Conservation (phyloP, 495 filamentous ascomycete species). For the Trichocladium uniseriatum region DNA sequence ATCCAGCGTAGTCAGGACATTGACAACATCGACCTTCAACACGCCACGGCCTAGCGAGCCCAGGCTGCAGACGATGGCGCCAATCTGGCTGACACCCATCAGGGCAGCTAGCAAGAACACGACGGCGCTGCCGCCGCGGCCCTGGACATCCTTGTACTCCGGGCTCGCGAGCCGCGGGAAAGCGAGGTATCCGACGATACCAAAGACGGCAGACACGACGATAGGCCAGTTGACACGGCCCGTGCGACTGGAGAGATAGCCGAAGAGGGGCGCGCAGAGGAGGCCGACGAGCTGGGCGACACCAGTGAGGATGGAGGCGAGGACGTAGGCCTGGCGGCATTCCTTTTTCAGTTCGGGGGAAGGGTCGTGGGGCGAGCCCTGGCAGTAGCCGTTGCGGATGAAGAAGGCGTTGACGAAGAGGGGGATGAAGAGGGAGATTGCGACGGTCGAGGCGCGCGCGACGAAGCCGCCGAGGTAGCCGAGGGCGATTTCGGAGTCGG, state of each 20-base stretch:
- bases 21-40: constrained; percentile 43
- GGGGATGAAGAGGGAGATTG: constrained; percentile 88
- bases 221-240: constrained; percentile 64
- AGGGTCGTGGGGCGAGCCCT: constrained; percentile 47
- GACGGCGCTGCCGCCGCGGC: constrained; percentile 49
- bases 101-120: constrained; percentile 71
- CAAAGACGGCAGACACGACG: constrained; percentile 56
- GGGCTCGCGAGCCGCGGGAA: constrained; percentile 66
- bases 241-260: constrained; percentile 57
- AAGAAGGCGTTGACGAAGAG: constrained; percentile 87
- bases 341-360: constrained; percentile 64
- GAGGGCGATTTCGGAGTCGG: constrained; percentile 65
- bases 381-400: constrained; percentile 68
- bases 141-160: constrained; percentile 49
- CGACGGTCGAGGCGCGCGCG: constrained; percentile 89
- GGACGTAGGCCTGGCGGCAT: constrained; percentile 74
- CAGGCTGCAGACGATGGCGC: constrained; percentile 86
- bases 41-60: constrained; percentile 76
- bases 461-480: constrained; percentile 93
- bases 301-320: constrained; percentile 78
- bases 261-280: constrained; percentile 76
- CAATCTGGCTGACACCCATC: constrained; percentile 86
- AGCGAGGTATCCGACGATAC: constrained; percentile 62
- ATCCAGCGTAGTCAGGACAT: constrained; percentile 6
- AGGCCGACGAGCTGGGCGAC: constrained; percentile 80